Evolutionary conservation across 805 yeast genomes (phyloP).

Genomic region (Wickerhamiella allomyrinae): DNA sequence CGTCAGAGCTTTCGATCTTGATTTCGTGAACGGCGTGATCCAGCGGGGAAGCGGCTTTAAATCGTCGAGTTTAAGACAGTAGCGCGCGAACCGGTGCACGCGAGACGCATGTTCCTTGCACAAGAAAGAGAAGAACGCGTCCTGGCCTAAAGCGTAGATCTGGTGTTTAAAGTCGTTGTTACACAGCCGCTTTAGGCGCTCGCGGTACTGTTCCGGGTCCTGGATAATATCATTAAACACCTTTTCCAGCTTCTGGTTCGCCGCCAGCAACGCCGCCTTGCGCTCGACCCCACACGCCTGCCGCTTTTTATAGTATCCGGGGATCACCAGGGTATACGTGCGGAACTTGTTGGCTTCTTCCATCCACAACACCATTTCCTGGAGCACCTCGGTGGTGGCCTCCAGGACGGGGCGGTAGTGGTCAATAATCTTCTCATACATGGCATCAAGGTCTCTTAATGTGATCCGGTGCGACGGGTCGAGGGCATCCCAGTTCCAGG

Average conservation of each 20-base stretch:
- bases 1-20: background rate
- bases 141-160: constrained; percentile 8
- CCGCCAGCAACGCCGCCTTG: constrained; percentile 5
- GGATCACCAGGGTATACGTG: constrained; percentile 8
- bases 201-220: background rate
- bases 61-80: constrained; percentile 11
- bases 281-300: constrained; percentile 1
- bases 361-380: constrained; percentile 13
- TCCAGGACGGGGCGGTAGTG: constrained; percentile 10
- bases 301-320: constrained; percentile 5
- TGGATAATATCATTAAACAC: constrained; percentile 4
- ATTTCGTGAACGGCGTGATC: constrained; percentile 7
- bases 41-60: constrained; percentile 11
- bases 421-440: constrained; percentile 5
- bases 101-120: constrained; percentile 10
- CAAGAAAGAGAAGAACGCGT: constrained; percentile 12
- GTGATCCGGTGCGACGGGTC: constrained; percentile 1
- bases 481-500: background rate
- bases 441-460: constrained; percentile 6
- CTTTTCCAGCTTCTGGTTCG: constrained; percentile 4
- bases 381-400: constrained; percentile 10
- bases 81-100: constrained; percentile 9
- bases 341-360: constrained; percentile 16
- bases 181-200: background rate
- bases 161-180: constrained; percentile 1